phyloP scores from a whole-genome alignment of 2,329 filamentous ascomycete species.

The Aspergillus uvarum region DNA sequence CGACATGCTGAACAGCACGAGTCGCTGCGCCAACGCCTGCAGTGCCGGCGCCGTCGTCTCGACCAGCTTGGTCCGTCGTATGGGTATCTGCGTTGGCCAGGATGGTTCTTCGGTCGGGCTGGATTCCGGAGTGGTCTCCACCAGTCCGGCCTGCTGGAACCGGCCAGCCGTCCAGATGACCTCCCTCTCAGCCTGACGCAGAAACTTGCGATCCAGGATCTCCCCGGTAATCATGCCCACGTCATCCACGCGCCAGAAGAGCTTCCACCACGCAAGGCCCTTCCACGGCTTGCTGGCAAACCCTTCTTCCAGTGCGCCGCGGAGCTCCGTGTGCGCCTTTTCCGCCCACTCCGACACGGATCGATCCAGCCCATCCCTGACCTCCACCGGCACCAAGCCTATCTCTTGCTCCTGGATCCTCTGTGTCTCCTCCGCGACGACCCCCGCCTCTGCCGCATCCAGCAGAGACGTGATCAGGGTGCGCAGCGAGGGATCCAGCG shows the following conservation, averaged over 20 bases:
- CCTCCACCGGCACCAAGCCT: constrained; percentile 42
- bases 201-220: constrained; percentile 73
- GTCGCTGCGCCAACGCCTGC: constrained; percentile 69
- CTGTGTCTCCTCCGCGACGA: constrained; percentile 29
- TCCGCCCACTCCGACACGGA: constrained; percentile 73
- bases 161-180: constrained; percentile 81
- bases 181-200: constrained; percentile 74
- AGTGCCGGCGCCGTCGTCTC: constrained; percentile 67
- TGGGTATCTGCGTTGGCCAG: constrained; percentile 75
- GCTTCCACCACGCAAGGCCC: constrained; percentile 86
- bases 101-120: constrained; percentile 44
- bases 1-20: constrained; percentile 72
- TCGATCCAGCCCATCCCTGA: constrained; percentile 53
- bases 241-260: constrained; percentile 93
- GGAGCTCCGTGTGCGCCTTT: constrained; percentile 77
- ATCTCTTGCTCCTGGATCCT: constrained; percentile 31
- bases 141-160: constrained; percentile 64
- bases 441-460: constrained; percentile 37
- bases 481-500: constrained; percentile 65
- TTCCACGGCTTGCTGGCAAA: constrained; percentile 77
- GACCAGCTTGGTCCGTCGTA: constrained; percentile 66
- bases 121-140: constrained; percentile 43
- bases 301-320: constrained; percentile 73
- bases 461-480: constrained; percentile 68
- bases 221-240: constrained; percentile 79